Base-by-base conservation (phyloP, 768 basidiomycete species). In the Trametes elegans region DNA sequence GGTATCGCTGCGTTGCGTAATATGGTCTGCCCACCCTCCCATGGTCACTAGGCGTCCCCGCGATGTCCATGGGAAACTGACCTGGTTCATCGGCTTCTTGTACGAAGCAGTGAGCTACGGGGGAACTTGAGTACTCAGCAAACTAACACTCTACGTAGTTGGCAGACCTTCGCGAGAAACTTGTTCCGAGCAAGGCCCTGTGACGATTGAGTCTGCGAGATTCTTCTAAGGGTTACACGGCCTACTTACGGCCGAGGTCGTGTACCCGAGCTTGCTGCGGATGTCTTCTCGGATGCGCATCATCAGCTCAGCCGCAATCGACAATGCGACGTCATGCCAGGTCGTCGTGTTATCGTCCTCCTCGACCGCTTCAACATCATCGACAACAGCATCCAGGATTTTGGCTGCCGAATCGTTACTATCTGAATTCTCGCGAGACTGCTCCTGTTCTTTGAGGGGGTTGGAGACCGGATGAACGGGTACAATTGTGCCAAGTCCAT, bases 291-390 rank as follows among this genome's bases (percentile, higher is more conserved):
- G 76, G 40, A 89, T 80, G 53, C 79, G 83, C n/a, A 73, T 70
- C 85, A 97, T 94, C 26, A 95, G 66, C 64, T 91, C 91, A 3
- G 93, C 93, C 2, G 85, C 95, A 42, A 98, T 84, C 4, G 88
- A 88, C 24, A 99, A 70, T 0, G 92, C 93, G 38, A 97, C 81
- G 69, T 98, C 96, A 58, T 93, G 90, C 97, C 97, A 98, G 10
- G 88, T 90, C 2, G 68, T 68, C 1, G 64, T 43, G 32, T 58
- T 51, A 26, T 77, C 75, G 24, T 75, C 74, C 8, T 59, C 63
- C 1, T 49, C 34, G 0, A 48, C 55, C 16, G 13, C 27, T 11
- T 23, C 48, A 16, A 36, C 49, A n/a, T 53, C 46, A 3, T 52
- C 44, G 11, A 21, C 53, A 0, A 9, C 3, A 11, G 16, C 39